Evolutionary conservation across 139 green algal genomes (phyloP), one percentile per base, ranked within the genome.

Genomic region (Spirogloea muscicola): DNA sequence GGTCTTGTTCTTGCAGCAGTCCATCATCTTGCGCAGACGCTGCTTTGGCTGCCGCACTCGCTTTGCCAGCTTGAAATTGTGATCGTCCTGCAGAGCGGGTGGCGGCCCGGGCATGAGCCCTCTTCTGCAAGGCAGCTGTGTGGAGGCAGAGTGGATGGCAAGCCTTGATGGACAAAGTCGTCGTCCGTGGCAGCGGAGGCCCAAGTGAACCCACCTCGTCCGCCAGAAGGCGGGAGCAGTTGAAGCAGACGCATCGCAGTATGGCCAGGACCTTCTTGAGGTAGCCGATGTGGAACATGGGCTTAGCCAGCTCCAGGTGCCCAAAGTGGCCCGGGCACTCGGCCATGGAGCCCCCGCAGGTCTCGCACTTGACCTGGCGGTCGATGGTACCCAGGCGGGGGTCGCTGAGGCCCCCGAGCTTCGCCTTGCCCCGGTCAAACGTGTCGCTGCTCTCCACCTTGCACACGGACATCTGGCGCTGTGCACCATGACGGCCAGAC

Each of bases 261-360:
- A 96, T 87, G 0, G 87, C 90, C 16, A 99, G 77, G 3, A 99
- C 90, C 0, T 88, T 95, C 61, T 93, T 94, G 29, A 97, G 88
- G 85, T 98, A 99, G 51, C 93, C 91, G 39, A 91, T 85, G 79
- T 99, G 95, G 73, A 90, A 98, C 80, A 98, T 90, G 4, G 95
- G 93, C 76, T 94, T 90, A 21, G 91, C 92, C 34, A 99, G 87
- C 77, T 96, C 91, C 33, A 98, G 88, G 87, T 97, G 93, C 6
- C 94, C 94, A 85, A 99, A 99, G 79, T 98, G 94, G 1, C 94
- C 94, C 0, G 95, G 95, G 72, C 89, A 98, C 67, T 98, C 91
- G 49, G 88, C 68, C 16, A 58, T 74, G 58, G 58, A 36, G 34
- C 62, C 40, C 13, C 58, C 59, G 51, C 77, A 82, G 2, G 83